phyloP scores from a whole-genome alignment of 768 basidiomycete species.

The Suillus decipiens region DNA sequence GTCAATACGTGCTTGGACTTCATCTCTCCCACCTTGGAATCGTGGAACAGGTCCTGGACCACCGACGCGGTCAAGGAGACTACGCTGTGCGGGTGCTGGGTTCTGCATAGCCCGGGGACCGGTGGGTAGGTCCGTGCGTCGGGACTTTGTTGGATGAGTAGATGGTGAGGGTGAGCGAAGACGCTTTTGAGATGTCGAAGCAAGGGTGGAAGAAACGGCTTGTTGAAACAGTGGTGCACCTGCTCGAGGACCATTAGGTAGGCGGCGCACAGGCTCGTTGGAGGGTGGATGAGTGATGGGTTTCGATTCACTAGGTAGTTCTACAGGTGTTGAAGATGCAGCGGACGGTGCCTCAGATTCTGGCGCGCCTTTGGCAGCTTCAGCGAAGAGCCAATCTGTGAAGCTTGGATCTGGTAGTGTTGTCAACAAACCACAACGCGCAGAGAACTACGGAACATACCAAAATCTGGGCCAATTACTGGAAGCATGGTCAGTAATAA shows the following conservation, averaged over 20 bases:
- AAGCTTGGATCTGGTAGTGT: slow-evolving; percentile 66
- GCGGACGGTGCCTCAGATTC: slow-evolving; percentile 46
- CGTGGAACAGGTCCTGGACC: slow-evolving; percentile 43
- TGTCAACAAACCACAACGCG: slow-evolving; percentile 3
- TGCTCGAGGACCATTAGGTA: slow-evolving; percentile 50
- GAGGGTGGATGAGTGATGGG: slow-evolving; percentile 35
- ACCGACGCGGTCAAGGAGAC: slow-evolving; percentile 83
- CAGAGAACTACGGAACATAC: slow-evolving; percentile 40
- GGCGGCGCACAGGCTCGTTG: slow-evolving; percentile 35
- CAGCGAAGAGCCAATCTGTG: slow-evolving; percentile 86
- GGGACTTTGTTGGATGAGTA: slow-evolving; percentile 64
- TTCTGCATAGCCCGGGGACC: slow-evolving; percentile 82
- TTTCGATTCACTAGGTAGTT: slow-evolving; percentile 27
- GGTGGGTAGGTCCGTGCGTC: slow-evolving; percentile 77
- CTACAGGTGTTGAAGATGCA: slow-evolving; percentile 30
- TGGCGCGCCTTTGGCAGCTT: slow-evolving; percentile 70
- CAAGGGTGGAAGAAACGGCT: slow-evolving; percentile 65
- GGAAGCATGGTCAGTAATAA: slow-evolving; percentile 19
- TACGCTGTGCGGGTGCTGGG: slow-evolving; percentile 48
- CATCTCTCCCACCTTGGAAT: slow-evolving; percentile 51
- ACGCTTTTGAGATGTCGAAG: slow-evolving; percentile 62
- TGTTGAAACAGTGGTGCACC: slow-evolving; percentile 66
- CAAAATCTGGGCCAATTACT: slow-evolving; percentile 84
- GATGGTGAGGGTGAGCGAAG: slow-evolving; percentile 66
- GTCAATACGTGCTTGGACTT: slow-evolving; percentile 79